These are phyloP conservation scores for Knoxia roxburghii DNA, from an alignment of 257 asterid genomes.

Conservation along the genomic window DNA sequence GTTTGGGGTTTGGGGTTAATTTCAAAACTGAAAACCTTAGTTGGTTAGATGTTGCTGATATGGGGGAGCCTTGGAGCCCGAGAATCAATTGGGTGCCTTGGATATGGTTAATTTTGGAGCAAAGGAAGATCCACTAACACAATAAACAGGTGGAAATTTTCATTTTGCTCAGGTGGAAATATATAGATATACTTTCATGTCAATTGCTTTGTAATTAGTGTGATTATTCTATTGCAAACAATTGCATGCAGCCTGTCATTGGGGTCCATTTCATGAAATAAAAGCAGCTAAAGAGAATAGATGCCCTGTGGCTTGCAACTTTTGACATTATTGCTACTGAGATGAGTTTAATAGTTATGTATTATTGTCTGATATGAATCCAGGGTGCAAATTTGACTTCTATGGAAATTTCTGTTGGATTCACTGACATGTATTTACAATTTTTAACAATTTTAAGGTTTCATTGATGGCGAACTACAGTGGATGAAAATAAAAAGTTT, in stretches of 20 bases:
- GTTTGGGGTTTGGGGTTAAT: too few species aligned
- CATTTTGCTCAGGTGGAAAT: background rate
- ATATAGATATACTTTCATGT: background rate
- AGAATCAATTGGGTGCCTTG: too few species aligned
- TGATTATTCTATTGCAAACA: background rate
- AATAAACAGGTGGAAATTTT: constrained; percentile 62
- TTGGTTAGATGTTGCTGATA: too few species aligned
- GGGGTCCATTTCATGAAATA: background rate
- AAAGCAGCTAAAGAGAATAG: background rate
- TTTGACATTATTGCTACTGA: background rate
- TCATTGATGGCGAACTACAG: constrained; percentile 81
- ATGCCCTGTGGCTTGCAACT: background rate
- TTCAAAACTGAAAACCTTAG: too few species aligned
- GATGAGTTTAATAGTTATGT: background rate
- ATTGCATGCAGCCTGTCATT: background rate
- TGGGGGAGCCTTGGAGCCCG: too few species aligned
- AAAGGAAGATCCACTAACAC: constrained; percentile 66
- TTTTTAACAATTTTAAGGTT: constrained; percentile 37
- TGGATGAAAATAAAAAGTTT: constrained; percentile 67
- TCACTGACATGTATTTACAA: background rate
- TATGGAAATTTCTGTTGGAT: background rate
- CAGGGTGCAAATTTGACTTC: background rate
- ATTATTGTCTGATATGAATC: background rate
- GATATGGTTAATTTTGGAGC: constrained; percentile 97
- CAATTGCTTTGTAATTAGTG: background rate